Base-by-base conservation (phyloP, 441 rosid species). In the Populus hybrid region DNA sequence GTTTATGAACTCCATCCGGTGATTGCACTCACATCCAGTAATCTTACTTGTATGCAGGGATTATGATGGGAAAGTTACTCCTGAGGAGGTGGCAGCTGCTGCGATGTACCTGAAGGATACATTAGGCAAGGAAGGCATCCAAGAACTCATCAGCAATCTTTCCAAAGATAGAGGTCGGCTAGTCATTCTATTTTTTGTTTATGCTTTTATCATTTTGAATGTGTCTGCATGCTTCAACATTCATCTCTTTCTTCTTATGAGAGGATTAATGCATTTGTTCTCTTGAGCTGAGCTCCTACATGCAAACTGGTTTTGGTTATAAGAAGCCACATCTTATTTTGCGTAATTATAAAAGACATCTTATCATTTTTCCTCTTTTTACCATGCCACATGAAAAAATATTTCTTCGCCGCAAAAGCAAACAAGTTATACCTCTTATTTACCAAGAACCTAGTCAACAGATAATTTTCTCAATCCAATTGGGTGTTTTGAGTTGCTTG, bases 1-100 rank as follows among this genome's bases (percentile, higher is more conserved):
- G 16, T 46, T 11, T 46, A 46, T 46, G 57, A 46, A 46, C 57
- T 46, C 57, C 18, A 46, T 46, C 57, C 57, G 4, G 57, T 46
- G 57, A 46, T 4, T 46, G 57, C 18, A 46, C 20, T 70, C 14
- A 65, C 35, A 66, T 50, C 71, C 23, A 26, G 77, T 61, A 67
- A 21, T 72, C 74, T 66, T 64, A 38, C 34, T 46, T 81, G 21
- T 80, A 66, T 76, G 71, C 81, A 93, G 98, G 85, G 98, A 94
- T 82, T 82, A 86, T 79, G 97, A 94, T 75, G 97, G 98, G 69
- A 94, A 94, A 83, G 98, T 94, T 53, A 91, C 92, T 61, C 88
- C 95, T 28, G 98, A 94, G 71, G 98, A 94, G 87, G 94, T 94
- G 42, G 97, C 94, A 16, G 83, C 93, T 78, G 98, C 97, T 77